These are phyloP conservation scores for Tylopilus sp. DNA, from an alignment of 768 basidiomycete genomes.

Conservation along the genomic window DNA sequence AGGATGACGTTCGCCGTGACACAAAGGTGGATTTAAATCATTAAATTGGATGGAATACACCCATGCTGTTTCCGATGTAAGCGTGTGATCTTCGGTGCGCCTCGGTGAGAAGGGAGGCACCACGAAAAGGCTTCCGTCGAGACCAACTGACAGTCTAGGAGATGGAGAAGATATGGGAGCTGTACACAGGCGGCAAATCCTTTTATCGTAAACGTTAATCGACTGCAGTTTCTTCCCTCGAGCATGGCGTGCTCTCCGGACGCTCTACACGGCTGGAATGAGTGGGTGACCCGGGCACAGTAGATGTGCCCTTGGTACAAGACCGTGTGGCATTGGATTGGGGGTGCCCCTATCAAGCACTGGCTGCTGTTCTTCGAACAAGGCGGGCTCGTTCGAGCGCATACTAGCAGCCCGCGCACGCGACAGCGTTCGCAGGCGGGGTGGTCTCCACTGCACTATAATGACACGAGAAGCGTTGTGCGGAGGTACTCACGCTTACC, in stretches of 20 bases:
- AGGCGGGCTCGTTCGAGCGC: slow-evolving; percentile 50
- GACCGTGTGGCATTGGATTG: not conserved
- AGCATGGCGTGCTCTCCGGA: not conserved
- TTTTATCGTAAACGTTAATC: not conserved
- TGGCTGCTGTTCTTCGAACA: not conserved
- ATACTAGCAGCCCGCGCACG: slow-evolving; percentile 61
- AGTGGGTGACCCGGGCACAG: not conserved
- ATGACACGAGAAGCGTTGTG: not conserved
- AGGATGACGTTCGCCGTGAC: slow-evolving; percentile 64
- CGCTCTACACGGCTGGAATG: not conserved
- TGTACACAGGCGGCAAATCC: slow-evolving; percentile 1
- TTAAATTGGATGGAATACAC: slow-evolving; percentile 21
- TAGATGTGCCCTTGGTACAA: too few relatives aligned
- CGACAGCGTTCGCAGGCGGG: slow-evolving; percentile 67
- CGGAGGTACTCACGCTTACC: slow-evolving; percentile 53
- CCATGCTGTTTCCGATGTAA: slow-evolving; percentile 19
- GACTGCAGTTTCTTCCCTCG: not conserved
- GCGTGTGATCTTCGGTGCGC: slow-evolving; percentile 36
- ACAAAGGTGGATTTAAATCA: slow-evolving; percentile 59
- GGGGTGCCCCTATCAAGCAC: slow-evolving; percentile 2
- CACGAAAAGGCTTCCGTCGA: slow-evolving; percentile 69
- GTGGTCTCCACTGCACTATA: slow-evolving; percentile 70
- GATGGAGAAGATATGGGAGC: slow-evolving; percentile 39
- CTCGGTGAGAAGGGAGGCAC: slow-evolving; percentile 42
- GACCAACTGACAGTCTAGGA: slow-evolving; percentile 56